phyloP scores from a whole-genome alignment of 176 grass and related monocot genomes.

The Rhynchospora pubera region DNA sequence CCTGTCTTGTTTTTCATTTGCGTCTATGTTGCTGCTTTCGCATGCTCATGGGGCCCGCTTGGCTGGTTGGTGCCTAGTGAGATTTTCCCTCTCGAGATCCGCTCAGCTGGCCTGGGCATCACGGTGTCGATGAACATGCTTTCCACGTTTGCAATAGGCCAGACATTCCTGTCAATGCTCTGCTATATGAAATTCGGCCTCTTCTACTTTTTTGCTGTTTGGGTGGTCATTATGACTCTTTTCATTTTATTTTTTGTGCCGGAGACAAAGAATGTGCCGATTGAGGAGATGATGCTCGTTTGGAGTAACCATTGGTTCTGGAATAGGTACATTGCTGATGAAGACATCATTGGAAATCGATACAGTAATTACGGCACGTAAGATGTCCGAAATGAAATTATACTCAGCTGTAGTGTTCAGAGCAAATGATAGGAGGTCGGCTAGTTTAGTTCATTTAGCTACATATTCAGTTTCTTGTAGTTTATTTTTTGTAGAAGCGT shows the following conservation, averaged over 20 bases:
- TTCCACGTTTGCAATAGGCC: conserved; percentile 12
- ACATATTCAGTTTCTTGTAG: conserved; percentile 1
- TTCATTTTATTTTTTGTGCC: conserved; percentile 14
- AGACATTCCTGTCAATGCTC: conserved; percentile 5
- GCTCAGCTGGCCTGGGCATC: conserved; percentile 13
- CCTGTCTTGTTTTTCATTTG: neutral
- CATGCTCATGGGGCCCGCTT: conserved; percentile 23
- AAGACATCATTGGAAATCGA: neutral
- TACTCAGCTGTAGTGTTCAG: neutral
- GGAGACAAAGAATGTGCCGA: conserved; percentile 15
- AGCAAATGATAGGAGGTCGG: neutral
- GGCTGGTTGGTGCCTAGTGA: conserved; percentile 19
- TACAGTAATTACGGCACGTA: neutral
- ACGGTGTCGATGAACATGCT: conserved; percentile 13
- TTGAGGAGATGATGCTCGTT: conserved; percentile 11
- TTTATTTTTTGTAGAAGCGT: neutral
- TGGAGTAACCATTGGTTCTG: conserved; percentile 21
- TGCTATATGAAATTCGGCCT: conserved; percentile 14
- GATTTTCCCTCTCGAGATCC: conserved; percentile 14
- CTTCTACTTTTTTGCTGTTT: conserved; percentile 7
- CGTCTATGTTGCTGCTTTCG: conserved; percentile 1
- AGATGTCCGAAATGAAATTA: neutral
- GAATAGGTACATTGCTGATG: conserved; percentile 1
- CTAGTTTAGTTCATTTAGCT: neutral
- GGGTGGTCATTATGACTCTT: conserved; percentile 16